Base-by-base conservation (phyloP, 2,329 filamentous ascomycete species). In the Monosporascus sp. region DNA sequence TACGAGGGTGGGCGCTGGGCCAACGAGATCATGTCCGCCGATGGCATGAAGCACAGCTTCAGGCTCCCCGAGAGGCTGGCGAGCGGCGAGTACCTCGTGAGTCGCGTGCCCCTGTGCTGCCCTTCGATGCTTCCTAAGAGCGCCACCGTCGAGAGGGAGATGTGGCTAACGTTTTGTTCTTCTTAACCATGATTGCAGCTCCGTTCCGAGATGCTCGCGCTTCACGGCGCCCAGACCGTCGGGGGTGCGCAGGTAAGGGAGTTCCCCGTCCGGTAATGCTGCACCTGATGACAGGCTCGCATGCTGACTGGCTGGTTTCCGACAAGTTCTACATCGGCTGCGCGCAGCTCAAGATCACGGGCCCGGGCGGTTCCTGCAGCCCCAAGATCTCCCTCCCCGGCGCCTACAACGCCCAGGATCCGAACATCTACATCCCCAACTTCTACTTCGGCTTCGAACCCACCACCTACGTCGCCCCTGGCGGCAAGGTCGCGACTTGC, bases 121-220 rank as follows among this genome's bases (percentile, higher is more conserved):
- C 9, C 31, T 14, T 5, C 31, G 31, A 14, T 5, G 31, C 9
- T 14, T 14, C 31, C 5, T 14, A 2, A 35, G 31, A 35, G 11
- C 31, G 31, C 31, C 9, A 11, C 9, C 31, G 31, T 5, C 31
- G 31, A 14, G 31, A 35, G 31, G 11, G 31, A 35, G 43, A 14
- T 25, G 14, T 24, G 18, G 27, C 48, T 61, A 43, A 60, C 38
- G 18, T 6, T 22, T 2, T 14, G 11, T 14, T 35, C 31, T 35
- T 8, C 5, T 35, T 14, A 35, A 35, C 31, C 31, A 11, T 3
- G 31, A 35, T 5, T 1, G 31, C 31, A 67, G 65, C 63, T 70
- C 52, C 67, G 68, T 24, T 69, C 66, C 25, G 67, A 70, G 55
- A 70, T 70, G 68, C 49, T 67, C 45, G 66, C 67, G 25, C 62